phyloP scores from a whole-genome alignment of 805 yeast genomes.

The Suhomyces canberraensis region DNA sequence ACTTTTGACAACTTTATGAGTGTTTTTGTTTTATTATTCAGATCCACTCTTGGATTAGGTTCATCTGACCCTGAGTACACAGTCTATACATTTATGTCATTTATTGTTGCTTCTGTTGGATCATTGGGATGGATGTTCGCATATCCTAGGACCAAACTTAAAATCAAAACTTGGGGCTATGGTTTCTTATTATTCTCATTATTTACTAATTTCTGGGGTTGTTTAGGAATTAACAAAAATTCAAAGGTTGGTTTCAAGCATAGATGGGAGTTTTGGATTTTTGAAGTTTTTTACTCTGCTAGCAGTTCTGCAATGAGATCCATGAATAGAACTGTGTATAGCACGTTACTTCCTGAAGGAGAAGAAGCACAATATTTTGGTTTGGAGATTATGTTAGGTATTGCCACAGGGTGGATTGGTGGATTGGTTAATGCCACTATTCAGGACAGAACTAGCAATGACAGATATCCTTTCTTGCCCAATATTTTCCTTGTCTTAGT shows the following conservation, averaged over 20 bases:
- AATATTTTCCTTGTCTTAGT: conserved; percentile 28
- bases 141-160: conserved; percentile 22
- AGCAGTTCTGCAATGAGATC: conserved; percentile 35
- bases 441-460: conserved; percentile 38
- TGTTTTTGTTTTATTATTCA: conserved; percentile 33
- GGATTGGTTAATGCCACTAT: conserved; percentile 35
- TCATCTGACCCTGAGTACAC: conserved; percentile 37
- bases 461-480: conserved; percentile 36
- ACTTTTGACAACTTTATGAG: conserved; percentile 32
- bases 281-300: conserved; percentile 35
- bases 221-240: conserved; percentile 27
- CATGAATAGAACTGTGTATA: conserved; percentile 34
- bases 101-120: conserved; percentile 31
- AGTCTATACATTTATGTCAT: conserved; percentile 35
- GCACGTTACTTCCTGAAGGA: conserved; percentile 37
- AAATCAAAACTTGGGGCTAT: conserved; percentile 36
- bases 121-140: conserved; percentile 36
- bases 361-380: conserved; percentile 45
- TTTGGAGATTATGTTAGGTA: conserved; percentile 37
- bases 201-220: conserved; percentile 38
- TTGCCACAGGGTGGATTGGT: conserved; percentile 43
- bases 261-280: conserved; percentile 43
- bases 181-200: conserved; percentile 27
- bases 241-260: conserved; percentile 36
- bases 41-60: conserved; percentile 40